A percentile compares a stretch with the other conserved stretches of the same genome.
Evolutionary conservation across 2,329 filamentous ascomycete genomes (phyloP).

Genomic region (Albophoma yamanashiensis): DNA sequence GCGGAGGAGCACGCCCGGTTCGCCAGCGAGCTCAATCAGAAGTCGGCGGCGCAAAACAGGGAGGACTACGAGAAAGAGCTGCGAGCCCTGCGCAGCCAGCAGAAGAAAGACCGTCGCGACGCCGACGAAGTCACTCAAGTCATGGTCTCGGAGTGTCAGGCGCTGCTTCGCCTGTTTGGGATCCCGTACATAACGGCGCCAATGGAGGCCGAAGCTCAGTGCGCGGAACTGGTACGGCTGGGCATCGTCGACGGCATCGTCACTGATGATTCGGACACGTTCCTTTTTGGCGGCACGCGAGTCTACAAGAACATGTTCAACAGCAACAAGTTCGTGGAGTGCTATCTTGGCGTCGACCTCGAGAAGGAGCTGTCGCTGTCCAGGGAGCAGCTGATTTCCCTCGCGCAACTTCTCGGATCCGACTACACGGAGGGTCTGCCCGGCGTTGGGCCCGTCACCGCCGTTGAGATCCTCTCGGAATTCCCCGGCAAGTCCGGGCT

Average conservation of each 20-base stretch:
- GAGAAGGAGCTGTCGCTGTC: constrained; percentile 83
- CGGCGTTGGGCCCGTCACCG: constrained; percentile 87
- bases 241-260: constrained; percentile 95
- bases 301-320: constrained; percentile 99
- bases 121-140: constrained; percentile 94
- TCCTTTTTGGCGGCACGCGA: constrained; percentile 89
- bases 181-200: constrained; percentile 94
- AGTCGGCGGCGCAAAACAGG: constrained; percentile 56
- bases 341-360: constrained; percentile 75
- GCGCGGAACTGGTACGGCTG: constrained; percentile 76
- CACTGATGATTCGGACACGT: constrained; percentile 93
- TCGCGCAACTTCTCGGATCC: constrained; percentile 83
- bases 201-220: constrained; percentile 98
- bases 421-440: constrained; percentile 92
- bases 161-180: constrained; percentile 80
- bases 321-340: constrained; percentile 94
- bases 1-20: constrained; percentile 92
- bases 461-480: constrained; percentile 86
- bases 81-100: constrained; percentile 77
- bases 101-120: constrained; percentile 91
- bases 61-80: constrained; percentile 82
- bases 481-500: constrained; percentile 57
- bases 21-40: constrained; percentile 74
- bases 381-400: constrained; percentile 74
- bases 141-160: constrained; percentile 93